Percentiles rank a stretch among this genome's conserved stretches.
Evolutionary conservation across 78 protist genomes (phyloP).

Genomic region (Salpingoeca rosetta): DNA sequence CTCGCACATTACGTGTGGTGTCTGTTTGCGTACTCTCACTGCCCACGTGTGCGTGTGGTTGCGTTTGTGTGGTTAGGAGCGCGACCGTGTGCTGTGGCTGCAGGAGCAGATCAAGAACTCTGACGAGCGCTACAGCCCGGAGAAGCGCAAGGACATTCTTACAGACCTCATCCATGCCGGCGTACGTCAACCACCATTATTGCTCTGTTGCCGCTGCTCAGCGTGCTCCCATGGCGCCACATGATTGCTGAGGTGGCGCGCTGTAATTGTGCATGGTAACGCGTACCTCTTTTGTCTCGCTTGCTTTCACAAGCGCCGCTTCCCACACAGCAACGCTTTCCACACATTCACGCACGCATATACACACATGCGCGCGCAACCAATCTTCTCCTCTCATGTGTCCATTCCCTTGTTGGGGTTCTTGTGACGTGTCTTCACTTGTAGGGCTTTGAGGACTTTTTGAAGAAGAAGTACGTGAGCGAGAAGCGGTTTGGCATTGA

Average conservation of each 20-base stretch:
- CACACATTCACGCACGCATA: background rate
- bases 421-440: background rate
- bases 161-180: background rate
- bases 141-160: background rate
- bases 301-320: background rate
- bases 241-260: background rate
- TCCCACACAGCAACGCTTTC: background rate
- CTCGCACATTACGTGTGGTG: no score
- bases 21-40: background rate
- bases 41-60: background rate
- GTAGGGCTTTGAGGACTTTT: constrained; percentile 57
- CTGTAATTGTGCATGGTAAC: background rate
- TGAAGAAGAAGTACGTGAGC: constrained; percentile 57
- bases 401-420: background rate
- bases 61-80: background rate
- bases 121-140: background rate
- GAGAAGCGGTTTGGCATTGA: constrained; percentile 59
- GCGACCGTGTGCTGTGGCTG: no score
- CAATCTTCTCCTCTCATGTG: background rate
- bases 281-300: background rate
- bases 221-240: background rate
- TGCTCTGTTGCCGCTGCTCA: background rate
- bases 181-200: no score
- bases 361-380: no score
- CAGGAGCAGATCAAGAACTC: background rate